Evolutionary conservation across 176 grass and related monocot genomes (phyloP), one percentile per base, ranked within the genome.

Genomic region (Oryza coarctata): DNA sequence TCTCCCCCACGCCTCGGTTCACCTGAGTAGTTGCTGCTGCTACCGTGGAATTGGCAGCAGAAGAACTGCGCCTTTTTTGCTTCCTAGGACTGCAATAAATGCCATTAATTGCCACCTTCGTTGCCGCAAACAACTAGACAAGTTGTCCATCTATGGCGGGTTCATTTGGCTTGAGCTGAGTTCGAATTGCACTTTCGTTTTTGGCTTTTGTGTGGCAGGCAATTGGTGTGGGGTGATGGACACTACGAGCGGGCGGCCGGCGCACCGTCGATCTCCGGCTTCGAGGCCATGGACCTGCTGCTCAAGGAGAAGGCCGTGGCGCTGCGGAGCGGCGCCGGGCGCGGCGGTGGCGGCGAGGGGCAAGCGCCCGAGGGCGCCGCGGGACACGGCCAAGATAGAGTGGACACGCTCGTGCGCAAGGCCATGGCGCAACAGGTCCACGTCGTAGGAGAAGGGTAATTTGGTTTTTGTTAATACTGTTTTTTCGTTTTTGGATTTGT

Each of bases 201-300:
- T 65, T 36, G 63, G 58, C 71, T 82, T 82, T 64, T 57, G 58
- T 34, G 70, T 25, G 23, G 26, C 70, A 90, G 88, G 88, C 74
- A 90, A 78, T 79, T 90, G 73, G 79, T 90, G 30, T 90, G 88
- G 83, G 88, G 79, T 33, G 84, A 90, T 82, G 84, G 83, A 7
- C 75, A 79, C 31, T 79, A 52, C 22, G 83, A 83, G 70, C 52
- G 64, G 68, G 41, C 36, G 43, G 74, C 47, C 30, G 65, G 83
- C 22, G 26, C 64, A 44, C 83, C 85, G 29, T 69, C 33, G 11
- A 82, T 87, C 57, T 87, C 85, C 27, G 85, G 85, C 38, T 87
- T 87, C 67, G 85, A 87, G 45, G 85, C 78, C 39, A 87, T 87
- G 85, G 85, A 87, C 79, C 75, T 87, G 67, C 77, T 87, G 20